A percentile compares a stretch with the other conserved stretches of the same genome.
Evolutionary conservation across 1,139 yeast species (phyloP).

Genomic region (Hyphopichia pseudoburtonii): DNA sequence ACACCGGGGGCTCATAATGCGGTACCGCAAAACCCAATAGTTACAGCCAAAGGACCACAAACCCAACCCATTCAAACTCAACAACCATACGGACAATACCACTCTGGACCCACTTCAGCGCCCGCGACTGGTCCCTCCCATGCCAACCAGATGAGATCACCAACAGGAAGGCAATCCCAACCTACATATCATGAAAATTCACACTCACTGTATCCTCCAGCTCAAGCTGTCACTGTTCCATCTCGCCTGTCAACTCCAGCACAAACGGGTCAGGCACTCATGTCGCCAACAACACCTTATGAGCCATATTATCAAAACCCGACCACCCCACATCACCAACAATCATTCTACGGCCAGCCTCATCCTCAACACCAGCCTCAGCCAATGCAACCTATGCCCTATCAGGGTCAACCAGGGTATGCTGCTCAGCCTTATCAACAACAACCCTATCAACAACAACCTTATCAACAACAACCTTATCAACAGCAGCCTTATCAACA

Average conservation of each 20-base stretch:
- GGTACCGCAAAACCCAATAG: no score
- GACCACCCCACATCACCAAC: slow-evolving; percentile 1
- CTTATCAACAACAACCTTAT: slow-evolving; percentile 1
- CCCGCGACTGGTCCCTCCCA: background rate
- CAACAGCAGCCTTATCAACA: slow-evolving; percentile 1
- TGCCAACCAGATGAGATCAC: background rate
- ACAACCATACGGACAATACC: background rate
- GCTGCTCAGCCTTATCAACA: background rate
- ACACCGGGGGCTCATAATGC: no score
- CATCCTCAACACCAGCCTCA: background rate
- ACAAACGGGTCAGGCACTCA: slow-evolving; percentile 1
- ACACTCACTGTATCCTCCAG: background rate
- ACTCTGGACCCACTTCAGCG: background rate
- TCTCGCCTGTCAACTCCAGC: background rate
- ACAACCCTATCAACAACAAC: background rate
- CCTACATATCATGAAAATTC: background rate
- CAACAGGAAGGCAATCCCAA: background rate
- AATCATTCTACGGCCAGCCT: no score
- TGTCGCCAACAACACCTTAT: slow-evolving; percentile 1
- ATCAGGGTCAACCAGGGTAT: slow-evolving; percentile 4
- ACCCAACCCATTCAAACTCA: background rate
- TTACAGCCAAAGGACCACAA: background rate
- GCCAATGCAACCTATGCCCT: slow-evolving; percentile 4
- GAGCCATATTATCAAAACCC: slow-evolving; percentile 1
- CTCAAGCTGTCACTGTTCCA: background rate